Percentiles rank a stretch among this genome's conserved stretches.
Evolutionary conservation across 208 protist species (phyloP).

Genomic region (Spongospora subterranea): DNA sequence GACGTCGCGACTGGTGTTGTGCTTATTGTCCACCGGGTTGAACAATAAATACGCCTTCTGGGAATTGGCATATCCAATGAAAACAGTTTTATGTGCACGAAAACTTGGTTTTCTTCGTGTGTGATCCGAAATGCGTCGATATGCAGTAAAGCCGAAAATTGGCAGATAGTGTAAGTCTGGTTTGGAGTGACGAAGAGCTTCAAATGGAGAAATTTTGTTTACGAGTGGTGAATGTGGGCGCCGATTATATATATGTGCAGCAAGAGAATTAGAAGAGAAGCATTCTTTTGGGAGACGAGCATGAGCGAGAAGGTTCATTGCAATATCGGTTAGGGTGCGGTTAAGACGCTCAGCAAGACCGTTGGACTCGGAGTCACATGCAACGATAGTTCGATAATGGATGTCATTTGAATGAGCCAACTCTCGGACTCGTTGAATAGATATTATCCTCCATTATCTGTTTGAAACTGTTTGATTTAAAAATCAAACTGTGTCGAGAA

Average conservation of each 20-base stretch:
- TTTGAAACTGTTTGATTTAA: neutral
- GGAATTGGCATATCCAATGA: neutral
- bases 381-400: neutral
- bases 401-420: neutral
- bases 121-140: neutral
- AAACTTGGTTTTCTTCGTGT: neutral
- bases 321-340: neutral
- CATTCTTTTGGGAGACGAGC: neutral
- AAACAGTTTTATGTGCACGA: neutral
- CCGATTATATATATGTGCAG: neutral
- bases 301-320: neutral
- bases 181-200: neutral
- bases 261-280: neutral
- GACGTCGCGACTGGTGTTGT: neutral
- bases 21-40: neutral
- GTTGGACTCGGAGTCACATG: neutral
- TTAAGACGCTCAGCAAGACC: neutral
- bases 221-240: neutral
- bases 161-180: neutral
- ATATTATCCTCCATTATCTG: neutral
- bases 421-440: neutral
- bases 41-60: neutral
- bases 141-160: neutral
- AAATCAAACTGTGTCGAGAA: neutral
- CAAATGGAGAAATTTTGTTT: neutral